Evolutionary conservation across 1,284 basidiomycete genomes (phyloP).

Genomic region (Malassezia psittaci): DNA sequence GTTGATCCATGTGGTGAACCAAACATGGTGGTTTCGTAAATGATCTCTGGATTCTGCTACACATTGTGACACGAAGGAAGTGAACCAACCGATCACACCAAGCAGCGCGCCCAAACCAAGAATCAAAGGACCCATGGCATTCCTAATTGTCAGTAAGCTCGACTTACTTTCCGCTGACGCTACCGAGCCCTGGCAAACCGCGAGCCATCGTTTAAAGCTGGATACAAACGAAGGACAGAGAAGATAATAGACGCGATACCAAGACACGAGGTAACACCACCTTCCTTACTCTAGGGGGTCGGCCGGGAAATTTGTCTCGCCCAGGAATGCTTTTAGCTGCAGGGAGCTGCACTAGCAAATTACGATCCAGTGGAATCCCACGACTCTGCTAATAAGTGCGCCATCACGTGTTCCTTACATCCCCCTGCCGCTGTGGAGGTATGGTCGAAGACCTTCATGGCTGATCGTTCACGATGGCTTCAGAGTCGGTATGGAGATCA

Average conservation of each 20-base stretch:
- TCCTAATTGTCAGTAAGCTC: neutral
- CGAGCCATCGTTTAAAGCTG: neutral
- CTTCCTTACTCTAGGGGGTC: neutral
- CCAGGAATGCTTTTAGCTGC: neutral
- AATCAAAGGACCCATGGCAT: neutral
- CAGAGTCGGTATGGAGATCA: slow-evolving; percentile 14
- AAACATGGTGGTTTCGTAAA: slow-evolving; percentile 57
- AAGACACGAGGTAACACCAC: neutral
- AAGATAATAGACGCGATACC: neutral
- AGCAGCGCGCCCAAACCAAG: slow-evolving; percentile 51
- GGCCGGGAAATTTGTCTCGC: neutral
- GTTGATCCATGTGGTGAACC: slow-evolving; percentile 65
- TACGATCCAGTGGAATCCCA: neutral
- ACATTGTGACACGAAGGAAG: slow-evolving; percentile 69
- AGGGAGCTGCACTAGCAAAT: slow-evolving; percentile 1
- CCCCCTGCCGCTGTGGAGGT: neutral
- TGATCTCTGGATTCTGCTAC: slow-evolving; percentile 28
- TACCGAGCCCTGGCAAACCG: slow-evolving; percentile 1
- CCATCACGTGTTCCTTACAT: neutral
- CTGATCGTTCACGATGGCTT: slow-evolving; percentile 10
- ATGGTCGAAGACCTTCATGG: neutral
- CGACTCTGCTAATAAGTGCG: neutral
- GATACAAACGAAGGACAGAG: neutral
- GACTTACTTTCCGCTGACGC: neutral
- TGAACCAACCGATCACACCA: slow-evolving; percentile 76